Base-by-base conservation (phyloP, 2,329 filamentous ascomycete genomes). In the Trichoderma semiorbis region DNA sequence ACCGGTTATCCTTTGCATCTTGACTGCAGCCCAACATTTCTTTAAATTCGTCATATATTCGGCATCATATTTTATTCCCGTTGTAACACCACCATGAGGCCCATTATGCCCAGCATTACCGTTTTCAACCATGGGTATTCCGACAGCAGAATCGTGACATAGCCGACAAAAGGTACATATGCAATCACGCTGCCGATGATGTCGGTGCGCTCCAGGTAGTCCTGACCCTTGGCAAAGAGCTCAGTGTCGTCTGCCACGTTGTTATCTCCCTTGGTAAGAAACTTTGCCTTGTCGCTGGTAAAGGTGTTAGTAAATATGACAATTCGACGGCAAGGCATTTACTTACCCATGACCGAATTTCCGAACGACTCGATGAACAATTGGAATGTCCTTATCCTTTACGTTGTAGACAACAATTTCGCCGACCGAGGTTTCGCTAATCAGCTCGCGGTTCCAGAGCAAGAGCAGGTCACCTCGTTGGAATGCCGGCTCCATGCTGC, bases 61-160 rank as follows among this genome's bases (percentile, higher is more conserved):
- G 36, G 32, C 55, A 47, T 43, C 26, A 28, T 60, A 28, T 47
- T 69, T 75, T 84, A 98, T 85, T 99, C 96, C 78, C 95, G 85
- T 81, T 99, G 96, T 77, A 99, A 81, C 62, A 99, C 91, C 30
- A 98, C 96, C 84, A 97, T 90, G 77, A 98, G 81, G 1, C 95
- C 96, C 96, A 99, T 99, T 65, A 98, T 88, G 1, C 93, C 95
- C 78, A 99, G 82, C 91, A 98, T 93, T 30, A 91, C 95, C 57
- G 93, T 97, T 88, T 99, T 99, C 77, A 98, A 81, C 95, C 95
- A 98, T 7, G 96, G 96, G 80, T 99, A 91, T 81, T 99, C 96
- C 74, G 93, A 96, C 74, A 99, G 85, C 81, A 98, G 85, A 77
- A 99, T 99, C 2, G 96, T 99, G 60, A 98, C 95, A 79, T 98